phyloP scores from a whole-genome alignment of 1,284 basidiomycete genomes.

The Mycena sp. region DNA sequence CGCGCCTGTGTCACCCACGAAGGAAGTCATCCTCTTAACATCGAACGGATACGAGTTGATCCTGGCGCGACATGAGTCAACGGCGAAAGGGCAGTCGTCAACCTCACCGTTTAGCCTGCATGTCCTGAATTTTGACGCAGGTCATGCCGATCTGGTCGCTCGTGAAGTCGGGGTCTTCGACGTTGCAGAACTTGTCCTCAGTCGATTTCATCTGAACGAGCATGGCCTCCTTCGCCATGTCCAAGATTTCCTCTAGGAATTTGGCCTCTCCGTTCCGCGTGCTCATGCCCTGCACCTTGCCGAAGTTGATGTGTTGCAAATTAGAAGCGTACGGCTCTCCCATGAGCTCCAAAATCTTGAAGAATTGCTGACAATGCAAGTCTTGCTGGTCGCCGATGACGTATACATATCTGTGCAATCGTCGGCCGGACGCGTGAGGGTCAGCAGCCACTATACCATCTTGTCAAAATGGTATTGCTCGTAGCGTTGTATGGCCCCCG shows the following conservation, averaged over 20 bases:
- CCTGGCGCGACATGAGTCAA: neutral
- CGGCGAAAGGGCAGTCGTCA: neutral
- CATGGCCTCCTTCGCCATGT: constrained; percentile 20
- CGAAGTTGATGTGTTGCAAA: constrained; percentile 22
- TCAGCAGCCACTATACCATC: no score
- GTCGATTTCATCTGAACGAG: constrained; percentile 16
- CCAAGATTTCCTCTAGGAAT: constrained; percentile 24
- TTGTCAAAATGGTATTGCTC: constrained; percentile 28
- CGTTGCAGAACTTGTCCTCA: constrained; percentile 17
- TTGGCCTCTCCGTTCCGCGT: constrained; percentile 23
- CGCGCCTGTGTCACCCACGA: constrained; percentile 25
- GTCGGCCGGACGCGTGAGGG: no score
- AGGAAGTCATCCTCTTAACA: constrained; percentile 21
- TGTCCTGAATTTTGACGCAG: constrained; percentile 29
- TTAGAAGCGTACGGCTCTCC: constrained; percentile 4
- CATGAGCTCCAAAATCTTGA: constrained; percentile 26
- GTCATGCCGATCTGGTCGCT: constrained; percentile 26
- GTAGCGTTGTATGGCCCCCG: constrained; percentile 28
- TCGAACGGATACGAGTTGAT: constrained; percentile 24
- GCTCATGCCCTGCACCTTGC: constrained; percentile 23
- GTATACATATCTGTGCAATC: no score
- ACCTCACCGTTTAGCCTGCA: constrained; percentile 23
- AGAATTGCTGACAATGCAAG: constrained; percentile 25
- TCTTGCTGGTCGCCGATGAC: constrained; percentile 24
- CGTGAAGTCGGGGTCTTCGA: constrained; percentile 14